Evolutionary conservation across 768 basidiomycete genomes (phyloP).

Genomic region (Pisolithus orientalis): DNA sequence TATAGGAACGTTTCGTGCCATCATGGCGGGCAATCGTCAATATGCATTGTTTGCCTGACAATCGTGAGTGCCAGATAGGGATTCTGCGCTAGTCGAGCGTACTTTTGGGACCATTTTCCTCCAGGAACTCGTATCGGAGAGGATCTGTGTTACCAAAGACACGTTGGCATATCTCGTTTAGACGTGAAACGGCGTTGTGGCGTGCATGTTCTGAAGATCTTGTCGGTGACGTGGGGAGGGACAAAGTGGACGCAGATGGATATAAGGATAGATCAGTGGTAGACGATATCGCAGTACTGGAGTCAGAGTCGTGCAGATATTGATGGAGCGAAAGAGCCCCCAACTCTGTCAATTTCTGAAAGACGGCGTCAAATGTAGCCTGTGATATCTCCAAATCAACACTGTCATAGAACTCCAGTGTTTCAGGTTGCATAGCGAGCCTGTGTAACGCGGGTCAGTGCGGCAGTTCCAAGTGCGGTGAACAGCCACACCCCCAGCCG

Average conservation of each 20-base stretch:
- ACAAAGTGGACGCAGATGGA: neutral
- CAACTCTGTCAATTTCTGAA: slow-evolving; percentile 20
- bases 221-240: slow-evolving; percentile 2
- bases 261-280: neutral
- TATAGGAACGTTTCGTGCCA: slow-evolving; percentile 46
- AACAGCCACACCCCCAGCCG: no score
- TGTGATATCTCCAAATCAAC: neutral
- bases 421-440: no score
- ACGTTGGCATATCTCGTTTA: slow-evolving; percentile 39
- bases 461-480: no score
- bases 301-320: slow-evolving; percentile 13
- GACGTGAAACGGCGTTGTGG: slow-evolving; percentile 23
- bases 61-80: slow-evolving; percentile 1
- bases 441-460: no score
- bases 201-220: slow-evolving; percentile 4
- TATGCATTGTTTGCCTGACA: slow-evolving; percentile 52
- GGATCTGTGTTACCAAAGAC: slow-evolving; percentile 35
- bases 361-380: slow-evolving; percentile 19
- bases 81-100: slow-evolving; percentile 2
- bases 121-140: slow-evolving; percentile 44
- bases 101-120: slow-evolving; percentile 35
- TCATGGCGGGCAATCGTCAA: slow-evolving; percentile 54
- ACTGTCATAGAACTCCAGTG: neutral
- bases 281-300: neutral
- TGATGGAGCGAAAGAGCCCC: slow-evolving; percentile 23